These are phyloP conservation scores for Penicillium desertorum DNA, from an alignment of 495 filamentous ascomycete species.

Conservation along the genomic window DNA sequence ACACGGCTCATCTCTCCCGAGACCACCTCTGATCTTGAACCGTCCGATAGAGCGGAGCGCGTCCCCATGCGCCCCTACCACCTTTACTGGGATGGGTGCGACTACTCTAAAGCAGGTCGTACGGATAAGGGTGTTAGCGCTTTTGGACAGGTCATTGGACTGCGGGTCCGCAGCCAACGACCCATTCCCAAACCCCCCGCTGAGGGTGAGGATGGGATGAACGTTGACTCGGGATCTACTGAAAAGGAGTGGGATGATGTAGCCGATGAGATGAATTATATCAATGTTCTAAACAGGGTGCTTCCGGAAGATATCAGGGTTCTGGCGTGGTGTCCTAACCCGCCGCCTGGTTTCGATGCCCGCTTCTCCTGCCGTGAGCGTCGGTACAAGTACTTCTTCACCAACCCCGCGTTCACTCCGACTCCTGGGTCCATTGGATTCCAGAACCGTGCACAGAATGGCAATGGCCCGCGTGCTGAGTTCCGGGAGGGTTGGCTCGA, in stretches of 20 bases:
- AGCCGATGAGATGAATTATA: constrained; percentile 79
- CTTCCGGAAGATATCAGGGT: constrained; percentile 87
- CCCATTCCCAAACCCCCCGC: constrained; percentile 43
- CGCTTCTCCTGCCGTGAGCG: constrained; percentile 91
- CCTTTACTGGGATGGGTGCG: constrained; percentile 72
- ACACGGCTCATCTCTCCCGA: constrained; percentile 76
- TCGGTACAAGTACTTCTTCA: constrained; percentile 95
- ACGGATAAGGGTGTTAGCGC: constrained; percentile 94
- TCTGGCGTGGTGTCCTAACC: constrained; percentile 88
- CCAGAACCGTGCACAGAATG: constrained; percentile 22
- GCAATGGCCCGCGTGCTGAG: constrained; percentile 28
- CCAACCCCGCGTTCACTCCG: constrained; percentile 80
- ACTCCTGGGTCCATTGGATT: constrained; percentile 42
- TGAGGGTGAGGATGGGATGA: constrained; percentile 25
- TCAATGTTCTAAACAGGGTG: constrained; percentile 75
- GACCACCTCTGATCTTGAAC: constrained; percentile 38
- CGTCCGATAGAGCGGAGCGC: constrained; percentile 26
- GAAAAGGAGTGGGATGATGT: constrained; percentile 66
- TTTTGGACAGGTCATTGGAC: constrained; percentile 89
- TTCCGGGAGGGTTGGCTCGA: constrained; percentile 64
- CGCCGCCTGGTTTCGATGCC: constrained; percentile 77
- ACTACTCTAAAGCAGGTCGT: constrained; percentile 92
- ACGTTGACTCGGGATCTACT: constrained; percentile 30
- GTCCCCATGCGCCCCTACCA: constrained; percentile 37
- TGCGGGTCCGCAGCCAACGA: constrained; percentile 76